A percentile compares a stretch with the other conserved stretches of the same genome.
phyloP scores from a whole-genome alignment of 805 yeast genomes.

The Yamadazyma sp. region DNA sequence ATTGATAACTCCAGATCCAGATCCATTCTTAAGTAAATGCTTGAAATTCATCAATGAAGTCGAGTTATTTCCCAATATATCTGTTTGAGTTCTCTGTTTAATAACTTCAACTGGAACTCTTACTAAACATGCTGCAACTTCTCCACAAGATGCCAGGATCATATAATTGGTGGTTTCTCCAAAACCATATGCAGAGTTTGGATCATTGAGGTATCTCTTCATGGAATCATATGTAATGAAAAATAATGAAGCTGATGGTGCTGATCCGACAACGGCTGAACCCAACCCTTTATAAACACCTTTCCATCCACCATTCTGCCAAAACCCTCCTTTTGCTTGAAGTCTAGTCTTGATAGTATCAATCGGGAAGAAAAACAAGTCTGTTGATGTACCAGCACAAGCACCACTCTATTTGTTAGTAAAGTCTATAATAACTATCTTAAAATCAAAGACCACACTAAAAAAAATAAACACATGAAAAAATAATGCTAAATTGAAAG shows the following conservation, averaged over 20 bases:
- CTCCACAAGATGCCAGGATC: conserved; percentile 87
- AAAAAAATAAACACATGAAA: too few species aligned
- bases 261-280: conserved; percentile 89
- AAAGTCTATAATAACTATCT: too few species aligned
- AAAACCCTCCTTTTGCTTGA: conserved; percentile 95
- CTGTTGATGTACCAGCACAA: conserved; percentile 95
- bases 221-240: conserved; percentile 76
- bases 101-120: conserved; percentile 97
- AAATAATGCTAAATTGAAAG: too few species aligned
- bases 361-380: conserved; percentile 90
- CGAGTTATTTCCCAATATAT: conserved; percentile 28
- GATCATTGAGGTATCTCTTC: conserved; percentile 37
- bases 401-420: conserved; percentile 60
- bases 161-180: conserved; percentile 58
- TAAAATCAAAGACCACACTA: too few species aligned
- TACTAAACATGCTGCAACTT: conserved; percentile 86
- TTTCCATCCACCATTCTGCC: conserved; percentile 85
- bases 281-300: conserved; percentile 94
- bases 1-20: conserved; percentile 72
- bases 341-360: conserved; percentile 92
- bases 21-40: conserved; percentile 55
- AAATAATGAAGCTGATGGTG: conserved; percentile 60
- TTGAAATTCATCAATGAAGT: conserved; percentile 73
- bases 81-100: conserved; percentile 85
- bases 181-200: conserved; percentile 14